Conservation (phyloP, 257 asterid species). For the Solanum clarkiae region DNA sequence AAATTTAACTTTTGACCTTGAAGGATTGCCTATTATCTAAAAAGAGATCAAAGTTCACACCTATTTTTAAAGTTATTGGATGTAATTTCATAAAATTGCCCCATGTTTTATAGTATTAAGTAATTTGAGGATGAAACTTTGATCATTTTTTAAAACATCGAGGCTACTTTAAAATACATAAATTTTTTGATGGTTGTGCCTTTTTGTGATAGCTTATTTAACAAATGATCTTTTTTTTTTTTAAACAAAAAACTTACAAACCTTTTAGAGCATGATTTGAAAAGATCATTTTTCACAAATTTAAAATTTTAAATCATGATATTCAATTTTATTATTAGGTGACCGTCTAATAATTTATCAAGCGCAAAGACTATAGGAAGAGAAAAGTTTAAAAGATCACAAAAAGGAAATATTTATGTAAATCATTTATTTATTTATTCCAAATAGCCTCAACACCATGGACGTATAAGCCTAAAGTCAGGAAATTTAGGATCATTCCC, state of each 20-base stretch:
- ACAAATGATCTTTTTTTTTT: not conserved
- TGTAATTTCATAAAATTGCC: not conserved
- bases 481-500: not conserved
- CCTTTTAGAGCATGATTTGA: not conserved
- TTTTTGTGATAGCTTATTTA: not conserved
- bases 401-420: not conserved
- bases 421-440: not conserved
- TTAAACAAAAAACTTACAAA: not conserved
- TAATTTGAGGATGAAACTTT: not conserved
- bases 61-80: too few relatives aligned
- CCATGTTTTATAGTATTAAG: not conserved
- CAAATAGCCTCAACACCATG: not conserved
- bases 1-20: too few relatives aligned
- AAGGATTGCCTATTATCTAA: too few relatives aligned
- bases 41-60: not conserved
- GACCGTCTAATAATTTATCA: not conserved
- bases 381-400: not conserved
- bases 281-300: not conserved
- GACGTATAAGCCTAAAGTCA: not conserved
- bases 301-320: not conserved
- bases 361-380: not conserved
- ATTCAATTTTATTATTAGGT: not conserved
- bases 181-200: not conserved
- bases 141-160: not conserved
- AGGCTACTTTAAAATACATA: not conserved